A percentile compares a stretch with the other conserved stretches of the same genome.
phyloP scores from a whole-genome alignment of 2,329 filamentous ascomycete genomes.

The Ascochyta clinopodiicola region DNA sequence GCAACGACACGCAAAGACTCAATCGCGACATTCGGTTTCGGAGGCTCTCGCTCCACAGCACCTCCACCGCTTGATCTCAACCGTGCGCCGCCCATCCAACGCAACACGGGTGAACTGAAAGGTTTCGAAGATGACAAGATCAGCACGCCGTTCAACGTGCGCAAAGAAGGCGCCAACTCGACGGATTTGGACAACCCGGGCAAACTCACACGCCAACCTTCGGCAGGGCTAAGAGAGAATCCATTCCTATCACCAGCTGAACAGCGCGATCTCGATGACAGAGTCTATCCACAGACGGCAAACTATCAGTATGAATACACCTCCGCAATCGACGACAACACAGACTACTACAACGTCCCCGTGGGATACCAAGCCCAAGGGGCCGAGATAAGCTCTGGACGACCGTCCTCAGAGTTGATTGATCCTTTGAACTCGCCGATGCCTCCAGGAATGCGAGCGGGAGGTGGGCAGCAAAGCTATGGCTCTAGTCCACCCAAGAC shows the following conservation, averaged over 20 bases:
- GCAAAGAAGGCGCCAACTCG: slow-evolving; percentile 26
- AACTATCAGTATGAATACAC: slow-evolving; percentile 13
- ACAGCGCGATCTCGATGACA: slow-evolving; percentile 1
- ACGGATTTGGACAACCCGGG: background rate
- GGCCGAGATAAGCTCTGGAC: slow-evolving; percentile 1
- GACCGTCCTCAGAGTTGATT: slow-evolving; percentile 22
- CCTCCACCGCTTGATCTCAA: slow-evolving; percentile 12
- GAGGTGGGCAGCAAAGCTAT: background rate
- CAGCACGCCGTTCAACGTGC: slow-evolving; percentile 30
- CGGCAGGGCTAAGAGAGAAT: background rate
- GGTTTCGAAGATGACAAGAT: slow-evolving; percentile 31
- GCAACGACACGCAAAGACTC: slow-evolving; percentile 15
- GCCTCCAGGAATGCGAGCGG: background rate
- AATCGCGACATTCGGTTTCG: slow-evolving; percentile 31
- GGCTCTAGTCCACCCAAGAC: slow-evolving; percentile 14
- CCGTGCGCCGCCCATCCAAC: slow-evolving; percentile 9
- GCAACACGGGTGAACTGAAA: slow-evolving; percentile 24
- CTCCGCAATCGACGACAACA: slow-evolving; percentile 14
- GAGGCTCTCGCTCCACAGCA: slow-evolving; percentile 20
- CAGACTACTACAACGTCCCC: slow-evolving; percentile 17
- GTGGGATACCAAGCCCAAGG: slow-evolving; percentile 17
- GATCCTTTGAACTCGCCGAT: slow-evolving; percentile 8
- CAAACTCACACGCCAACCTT: slow-evolving; percentile 4
- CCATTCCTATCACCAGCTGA: slow-evolving; percentile 14
- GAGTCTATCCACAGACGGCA: slow-evolving; percentile 17